Base-by-base conservation (phyloP, 2,329 filamentous ascomycete species). In the Epichloe coenophiala region DNA sequence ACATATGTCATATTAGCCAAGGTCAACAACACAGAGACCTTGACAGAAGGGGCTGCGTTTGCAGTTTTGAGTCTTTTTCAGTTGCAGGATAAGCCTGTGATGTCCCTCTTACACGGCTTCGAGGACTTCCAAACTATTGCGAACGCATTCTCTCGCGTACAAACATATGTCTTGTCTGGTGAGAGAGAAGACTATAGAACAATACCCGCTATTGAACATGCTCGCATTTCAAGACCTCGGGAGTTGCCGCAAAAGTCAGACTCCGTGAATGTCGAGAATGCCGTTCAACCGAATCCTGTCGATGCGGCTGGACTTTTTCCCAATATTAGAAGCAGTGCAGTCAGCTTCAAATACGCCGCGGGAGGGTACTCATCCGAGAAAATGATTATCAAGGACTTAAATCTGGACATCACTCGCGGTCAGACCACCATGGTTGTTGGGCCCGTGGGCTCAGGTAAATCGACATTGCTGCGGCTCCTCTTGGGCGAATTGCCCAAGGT, bases 381-480 rank as follows among this genome's bases (percentile, higher is more conserved):
- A 27, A 17, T 46, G 9, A 19, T 53, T 3, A 9, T 56, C 0
- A 49, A 51, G 17, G 23, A 51, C 4, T 43, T 58, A 21, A 55
- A 45, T 33, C 47, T 58, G 33, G 47, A 53, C 2, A 41, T 58
- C n/a, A 27, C 23, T 9, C 50, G 47, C 15, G 53, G 50, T 13
- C 54, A 55, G 48, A 60, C 37, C 0, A 58, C 58, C 17, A 57
- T 60, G 51, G 50, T 61, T 27, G 42, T 55, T 35, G 59, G 59
- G 2, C 58, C 58, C 0, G 56, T 61, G 12, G 59, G 58, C 5
- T 57, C 48, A 1, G 58, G 59, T 3, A 61, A 61, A 47, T 56
- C 58, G 7, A 60, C 57, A 1, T 38, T 61, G 11, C 46, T 58
- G n/a, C 54, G 54, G 35, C 49, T 57, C n/a, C 41, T 61, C 3